Conservation (phyloP, 164 flowering plant genomes). For the Vitis rupestris region DNA sequence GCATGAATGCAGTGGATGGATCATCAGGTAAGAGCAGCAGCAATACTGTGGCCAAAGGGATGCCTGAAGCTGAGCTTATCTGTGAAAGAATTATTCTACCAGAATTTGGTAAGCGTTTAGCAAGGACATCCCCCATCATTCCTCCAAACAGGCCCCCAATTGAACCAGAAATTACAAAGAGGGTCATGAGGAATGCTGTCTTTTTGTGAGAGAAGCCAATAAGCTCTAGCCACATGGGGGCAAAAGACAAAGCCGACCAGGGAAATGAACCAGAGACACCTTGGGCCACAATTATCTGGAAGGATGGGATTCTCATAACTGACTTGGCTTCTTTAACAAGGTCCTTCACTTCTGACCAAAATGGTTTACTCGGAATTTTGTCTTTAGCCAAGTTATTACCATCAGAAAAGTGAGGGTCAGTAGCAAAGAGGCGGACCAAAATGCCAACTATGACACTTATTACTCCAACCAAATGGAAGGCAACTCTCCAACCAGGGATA, state of each 20-base stretch:
- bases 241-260: slow-evolving; percentile 30
- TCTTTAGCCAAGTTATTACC: not conserved
- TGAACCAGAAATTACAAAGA: slow-evolving; percentile 20
- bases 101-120: slow-evolving; percentile 20
- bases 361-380: slow-evolving; percentile 3
- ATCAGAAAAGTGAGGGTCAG: slow-evolving; percentile 26
- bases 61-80: slow-evolving; percentile 27
- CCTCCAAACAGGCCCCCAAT: slow-evolving; percentile 31
- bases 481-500: slow-evolving; percentile 34
- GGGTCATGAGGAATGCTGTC: slow-evolving; percentile 22
- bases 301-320: slow-evolving; percentile 30
- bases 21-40: slow-evolving; percentile 30
- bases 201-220: slow-evolving; percentile 29
- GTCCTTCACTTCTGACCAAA: slow-evolving; percentile 18
- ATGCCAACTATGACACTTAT: slow-evolving; percentile 35
- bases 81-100: slow-evolving; percentile 32
- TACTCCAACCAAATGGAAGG: slow-evolving; percentile 31
- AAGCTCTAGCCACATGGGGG: slow-evolving; percentile 36
- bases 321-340: slow-evolving; percentile 21
- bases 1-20: slow-evolving; percentile 21
- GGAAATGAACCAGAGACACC: slow-evolving; percentile 33
- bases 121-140: slow-evolving; percentile 30
- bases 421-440: slow-evolving; percentile 27
- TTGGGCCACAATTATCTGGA: slow-evolving; percentile 35
- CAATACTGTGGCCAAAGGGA: slow-evolving; percentile 33